Evolutionary conservation across 176 grass and related monocot genomes (phyloP), one percentile per base, ranked within the genome.

Genomic region (Aechmea fasciata): DNA sequence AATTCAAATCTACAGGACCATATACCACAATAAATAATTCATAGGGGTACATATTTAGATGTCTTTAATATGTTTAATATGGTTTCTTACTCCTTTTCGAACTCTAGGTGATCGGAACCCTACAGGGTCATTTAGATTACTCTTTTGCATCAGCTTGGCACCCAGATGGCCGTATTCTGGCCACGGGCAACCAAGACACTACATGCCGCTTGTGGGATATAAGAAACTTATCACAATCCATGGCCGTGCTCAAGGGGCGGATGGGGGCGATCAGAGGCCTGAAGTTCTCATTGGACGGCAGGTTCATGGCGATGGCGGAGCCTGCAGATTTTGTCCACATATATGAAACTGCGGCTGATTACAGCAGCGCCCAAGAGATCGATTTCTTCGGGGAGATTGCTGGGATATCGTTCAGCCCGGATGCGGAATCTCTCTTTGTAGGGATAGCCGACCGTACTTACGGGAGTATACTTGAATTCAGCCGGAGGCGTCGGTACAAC

Each of bases 361-460:
- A 85, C 67, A 65, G 71, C 9, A 68, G 69, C 72, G 79, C 80
- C 61, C 87, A 99, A 1, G 94, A 93, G 71, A 90, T 93, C 8
- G 84, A 90, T 84, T 29, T 93, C 13, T 99, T 99, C 12, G 94
- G 89, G 1, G 89, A 99, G 70, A 90, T 99, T 69, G 87, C 82
- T 9, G 94, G 94, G 25, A 17, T 99, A 48, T 85, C 89, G 2
- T 99, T 99, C 74, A 93, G 94, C 71, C 82, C 87, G 2, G 94
- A 90, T 67, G 41, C 82, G 0, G 89, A 93, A 51, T 64, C 82
- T 9, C 80, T 91, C 8, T 91, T 91, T 49, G 85, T 99, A 13
- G 87, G 94, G 1, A 67, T 99, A 23, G 89, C 89, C 1, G 94
- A 99, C 57, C 81, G 61, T 41, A 90, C 84, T 6, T 99, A 90